phyloP scores from a whole-genome alignment of 2,329 filamentous ascomycete genomes.

The Rugonectria rugulosa region DNA sequence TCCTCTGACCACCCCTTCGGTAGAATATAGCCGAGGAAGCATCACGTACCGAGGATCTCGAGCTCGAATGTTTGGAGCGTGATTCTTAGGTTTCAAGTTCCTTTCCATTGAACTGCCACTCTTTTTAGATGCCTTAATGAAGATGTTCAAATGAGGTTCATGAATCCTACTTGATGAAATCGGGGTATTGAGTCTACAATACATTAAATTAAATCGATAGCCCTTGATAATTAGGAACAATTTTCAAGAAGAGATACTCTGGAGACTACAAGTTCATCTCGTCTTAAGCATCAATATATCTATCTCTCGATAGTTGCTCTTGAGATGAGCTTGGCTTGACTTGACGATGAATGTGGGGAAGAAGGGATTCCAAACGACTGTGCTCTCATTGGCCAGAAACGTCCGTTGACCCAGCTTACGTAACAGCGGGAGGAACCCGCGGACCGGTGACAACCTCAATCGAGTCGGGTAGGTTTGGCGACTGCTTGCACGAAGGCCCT shows the following conservation, averaged over 20 bases:
- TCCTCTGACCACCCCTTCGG: not conserved
- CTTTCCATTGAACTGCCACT: constrained; percentile 26
- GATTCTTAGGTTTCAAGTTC: constrained; percentile 15
- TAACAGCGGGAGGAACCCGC: constrained; percentile 36
- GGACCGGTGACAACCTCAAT: constrained; percentile 41
- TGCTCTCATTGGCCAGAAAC: constrained; percentile 32
- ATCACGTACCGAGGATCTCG: constrained; percentile 22
- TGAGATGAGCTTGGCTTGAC: not conserved
- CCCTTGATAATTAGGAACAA: too few relatives aligned
- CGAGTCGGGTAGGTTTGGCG: constrained; percentile 30
- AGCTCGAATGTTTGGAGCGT: constrained; percentile 24
- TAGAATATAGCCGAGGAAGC: not conserved
- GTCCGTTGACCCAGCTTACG: constrained; percentile 32
- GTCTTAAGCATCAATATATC: not conserved
- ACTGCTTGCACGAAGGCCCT: constrained; percentile 33
- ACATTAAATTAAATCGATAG: not conserved
- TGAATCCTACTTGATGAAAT: constrained; percentile 17
- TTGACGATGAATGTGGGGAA: constrained; percentile 2
- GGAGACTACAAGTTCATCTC: too few relatives aligned
- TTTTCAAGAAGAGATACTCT: constrained; percentile 1
- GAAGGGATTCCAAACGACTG: constrained; percentile 28
- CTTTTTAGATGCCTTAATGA: constrained; percentile 24
- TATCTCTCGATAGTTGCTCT: not conserved
- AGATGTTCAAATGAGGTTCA: constrained; percentile 21
- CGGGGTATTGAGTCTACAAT: constrained; percentile 13